Conservation (phyloP, 78 protist species). For the Andalucia godoyi region DNA sequence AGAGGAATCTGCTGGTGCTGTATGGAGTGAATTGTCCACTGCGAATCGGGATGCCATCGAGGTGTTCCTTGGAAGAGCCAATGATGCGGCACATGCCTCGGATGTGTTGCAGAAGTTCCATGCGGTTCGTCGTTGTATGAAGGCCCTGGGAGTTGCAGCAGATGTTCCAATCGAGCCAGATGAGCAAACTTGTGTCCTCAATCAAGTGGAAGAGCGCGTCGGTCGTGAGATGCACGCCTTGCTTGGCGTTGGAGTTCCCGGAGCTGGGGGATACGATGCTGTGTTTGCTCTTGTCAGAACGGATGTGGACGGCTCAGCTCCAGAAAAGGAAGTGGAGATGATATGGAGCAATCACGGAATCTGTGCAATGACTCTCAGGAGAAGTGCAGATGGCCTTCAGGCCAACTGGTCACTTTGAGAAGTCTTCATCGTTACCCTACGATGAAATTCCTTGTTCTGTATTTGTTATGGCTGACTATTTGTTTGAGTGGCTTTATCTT, state of each 20-base stretch:
- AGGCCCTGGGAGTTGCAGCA: conserved; percentile 34
- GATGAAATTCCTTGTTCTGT: too few species aligned
- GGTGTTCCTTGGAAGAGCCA: neutral
- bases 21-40: neutral
- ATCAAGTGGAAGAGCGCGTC: conserved; percentile 18
- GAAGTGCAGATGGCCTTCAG: too few species aligned
- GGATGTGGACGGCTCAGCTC: too few species aligned
- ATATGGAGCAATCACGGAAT: too few species aligned
- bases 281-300: conserved; percentile 45
- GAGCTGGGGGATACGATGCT: conserved; percentile 74
- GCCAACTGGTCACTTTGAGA: too few species aligned
- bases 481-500: too few species aligned
- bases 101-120: neutral
- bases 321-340: too few species aligned
- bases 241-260: conserved; percentile 58
- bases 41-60: neutral
- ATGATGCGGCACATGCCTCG: neutral
- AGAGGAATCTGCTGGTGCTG: neutral
- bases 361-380: too few species aligned
- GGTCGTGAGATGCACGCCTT: conserved; percentile 19
- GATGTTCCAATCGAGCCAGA: conserved; percentile 59
- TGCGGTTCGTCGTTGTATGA: conserved; percentile 12
- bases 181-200: conserved; percentile 36
- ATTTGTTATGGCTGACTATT: too few species aligned
- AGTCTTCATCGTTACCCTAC: too few species aligned